Conservation (phyloP, 768 basidiomycete species). For the Saitozyma sp. region DNA sequence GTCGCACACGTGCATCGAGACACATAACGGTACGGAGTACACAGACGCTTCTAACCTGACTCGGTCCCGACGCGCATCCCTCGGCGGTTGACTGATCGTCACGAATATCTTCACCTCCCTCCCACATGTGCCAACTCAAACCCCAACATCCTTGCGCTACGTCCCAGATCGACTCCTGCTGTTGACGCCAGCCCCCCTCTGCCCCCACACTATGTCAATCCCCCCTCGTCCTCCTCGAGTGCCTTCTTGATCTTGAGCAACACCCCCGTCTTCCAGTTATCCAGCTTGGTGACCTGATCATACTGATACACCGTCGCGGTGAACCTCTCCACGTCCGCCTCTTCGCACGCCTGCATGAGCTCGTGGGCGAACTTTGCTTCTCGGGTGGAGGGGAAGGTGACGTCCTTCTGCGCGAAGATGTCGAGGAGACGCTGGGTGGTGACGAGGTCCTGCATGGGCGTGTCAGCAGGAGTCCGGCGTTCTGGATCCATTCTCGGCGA, state of each 20-base stretch:
- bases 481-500: neutral
- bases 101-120: neutral
- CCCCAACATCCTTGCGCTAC: neutral
- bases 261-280: constrained; percentile 93
- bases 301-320: constrained; percentile 85
- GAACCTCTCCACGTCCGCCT: constrained; percentile 70
- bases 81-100: neutral
- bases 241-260: constrained; percentile 84
- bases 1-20: neutral
- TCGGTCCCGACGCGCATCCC: neutral
- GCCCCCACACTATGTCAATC: constrained; percentile 48
- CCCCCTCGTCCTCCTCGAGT: constrained; percentile 63
- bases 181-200: neutral
- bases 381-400: constrained; percentile 79
- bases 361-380: constrained; percentile 84
- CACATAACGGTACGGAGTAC: neutral
- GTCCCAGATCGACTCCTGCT: neutral
- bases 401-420: constrained; percentile 77
- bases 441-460: constrained; percentile 68
- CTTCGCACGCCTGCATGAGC: constrained; percentile 74
- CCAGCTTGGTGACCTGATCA: constrained; percentile 87
- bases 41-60: neutral
- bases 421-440: constrained; percentile 75
- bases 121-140: neutral
- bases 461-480: neutral